A percentile compares a stretch with the other conserved stretches of the same genome.
Conservation (phyloP, 345 rosid genomes). For the Rubroshorea leprosula region DNA sequence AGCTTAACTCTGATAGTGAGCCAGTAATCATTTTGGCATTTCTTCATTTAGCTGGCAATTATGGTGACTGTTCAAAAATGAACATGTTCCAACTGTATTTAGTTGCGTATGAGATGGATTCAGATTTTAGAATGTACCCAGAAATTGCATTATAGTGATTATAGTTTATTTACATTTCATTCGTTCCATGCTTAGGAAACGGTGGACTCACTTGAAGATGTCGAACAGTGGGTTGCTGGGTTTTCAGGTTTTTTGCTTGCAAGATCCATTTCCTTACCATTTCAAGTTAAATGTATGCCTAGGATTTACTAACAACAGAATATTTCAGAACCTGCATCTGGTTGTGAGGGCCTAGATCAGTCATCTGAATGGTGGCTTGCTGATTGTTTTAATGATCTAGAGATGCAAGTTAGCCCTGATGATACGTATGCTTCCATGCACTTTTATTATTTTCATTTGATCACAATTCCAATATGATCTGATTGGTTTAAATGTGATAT, state of each 20-base stretch:
- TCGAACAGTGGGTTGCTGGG: slow-evolving; percentile 47
- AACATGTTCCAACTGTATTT: not conserved
- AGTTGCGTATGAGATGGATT: not conserved
- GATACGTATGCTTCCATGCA: slow-evolving; percentile 49
- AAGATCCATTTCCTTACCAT: not conserved
- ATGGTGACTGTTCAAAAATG: not conserved
- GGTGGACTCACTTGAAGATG: slow-evolving; percentile 51
- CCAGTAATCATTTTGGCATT: not conserved
- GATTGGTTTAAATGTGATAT: slow-evolving; percentile 17
- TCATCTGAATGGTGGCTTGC: slow-evolving; percentile 67
- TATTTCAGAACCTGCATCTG: slow-evolving; percentile 40
- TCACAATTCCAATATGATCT: slow-evolving; percentile 16
- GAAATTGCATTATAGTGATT: not conserved
- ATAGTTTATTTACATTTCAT: not conserved
- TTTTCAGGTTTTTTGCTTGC: slow-evolving; percentile 58
- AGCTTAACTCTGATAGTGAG: not conserved
- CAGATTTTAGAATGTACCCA: not conserved
- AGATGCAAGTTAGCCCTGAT: slow-evolving; percentile 43
- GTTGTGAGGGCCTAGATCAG: slow-evolving; percentile 51
- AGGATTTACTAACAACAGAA: slow-evolving; percentile 12
- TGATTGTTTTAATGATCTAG: slow-evolving; percentile 62
- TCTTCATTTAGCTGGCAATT: not conserved
- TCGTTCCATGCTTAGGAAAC: slow-evolving; percentile 45
- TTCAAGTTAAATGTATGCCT: slow-evolving; percentile 6
- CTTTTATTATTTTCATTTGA: slow-evolving; percentile 15